Evolutionary conservation across 2,329 filamentous ascomycete genomes (phyloP).

Genomic region (Apiospora saccharicola): DNA sequence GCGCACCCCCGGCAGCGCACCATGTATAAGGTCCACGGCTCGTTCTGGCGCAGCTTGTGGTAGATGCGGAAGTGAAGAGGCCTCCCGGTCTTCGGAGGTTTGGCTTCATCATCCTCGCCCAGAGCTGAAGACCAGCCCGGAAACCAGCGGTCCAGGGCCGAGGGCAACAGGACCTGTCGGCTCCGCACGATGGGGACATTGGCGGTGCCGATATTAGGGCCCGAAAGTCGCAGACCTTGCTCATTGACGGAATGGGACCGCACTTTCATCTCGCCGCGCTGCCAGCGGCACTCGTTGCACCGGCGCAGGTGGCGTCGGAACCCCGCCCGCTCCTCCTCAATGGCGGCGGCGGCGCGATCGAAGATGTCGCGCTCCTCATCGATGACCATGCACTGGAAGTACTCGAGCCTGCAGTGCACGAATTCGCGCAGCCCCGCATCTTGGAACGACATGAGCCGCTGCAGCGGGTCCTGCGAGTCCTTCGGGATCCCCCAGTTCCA

Average conservation of each 20-base stretch:
- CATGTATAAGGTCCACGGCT: constrained; percentile 1
- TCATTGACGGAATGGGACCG: background rate
- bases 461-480: background rate
- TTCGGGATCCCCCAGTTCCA: constrained; percentile 3
- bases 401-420: constrained; percentile 1
- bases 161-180: constrained; percentile 23
- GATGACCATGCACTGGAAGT: constrained; percentile 18
- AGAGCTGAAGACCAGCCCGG: constrained; percentile 1
- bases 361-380: constrained; percentile 19
- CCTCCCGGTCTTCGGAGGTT: background rate
- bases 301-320: constrained; percentile 27
- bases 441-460: constrained; percentile 18
- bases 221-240: background rate
- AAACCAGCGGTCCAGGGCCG: constrained; percentile 25
- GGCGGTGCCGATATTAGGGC: constrained; percentile 13
- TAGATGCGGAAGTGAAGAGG: background rate
- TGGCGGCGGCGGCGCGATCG: background rate
- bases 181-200: constrained; percentile 22
- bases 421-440: constrained; percentile 24
- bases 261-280: constrained; percentile 21
- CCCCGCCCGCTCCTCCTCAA: constrained; percentile 24
- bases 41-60: background rate
- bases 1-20: background rate
- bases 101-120: background rate
- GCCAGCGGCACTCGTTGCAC: constrained; percentile 30